Evolutionary conservation across 192 early-diverging fungal species (phyloP), one percentile per base, ranked within the genome.

Genomic region (Coemansia sp.): DNA sequence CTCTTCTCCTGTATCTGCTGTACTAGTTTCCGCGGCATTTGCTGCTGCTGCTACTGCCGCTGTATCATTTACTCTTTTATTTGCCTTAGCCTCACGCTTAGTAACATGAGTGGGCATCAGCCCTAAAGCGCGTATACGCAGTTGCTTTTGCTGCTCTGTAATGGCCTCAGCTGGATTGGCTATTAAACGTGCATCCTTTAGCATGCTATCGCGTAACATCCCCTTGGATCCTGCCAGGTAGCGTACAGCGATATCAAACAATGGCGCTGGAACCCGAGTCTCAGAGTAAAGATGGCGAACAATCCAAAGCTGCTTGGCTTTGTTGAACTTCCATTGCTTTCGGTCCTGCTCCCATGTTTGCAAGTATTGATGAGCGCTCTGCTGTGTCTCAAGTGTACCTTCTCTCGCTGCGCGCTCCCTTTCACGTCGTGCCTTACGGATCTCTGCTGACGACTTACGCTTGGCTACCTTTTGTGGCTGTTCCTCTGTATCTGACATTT

Each of bases 241-340:
- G 47, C 69, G 48, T 22, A 70, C 49, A 25, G 70, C 69, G 18
- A 67, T 58, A 22, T 62, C 60, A 50, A 79, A 79, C 7, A 65
- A 16, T 10, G 60, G 50, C 16, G 41, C 31, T 25, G 76, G 76
- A 9, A 79, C 47, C 7, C 54, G 62, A 16, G 60, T 34, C 23
- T 69, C 71, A 12, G 60, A 26, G 49, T 81, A 81, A n/a, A 81
- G 31, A 54, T 81, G 72, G 4, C 67, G 68, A 26, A 75, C 38
- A 8, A 81, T 30, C 78, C 78, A 81, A 27, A 71, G 61, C 32
- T 81, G 73, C 53, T 60, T 66, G n/a, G 72, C 69, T 48, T 74
- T 75, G 62, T 67, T 74, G 61, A 81, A 81, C 27, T 81, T 81
- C 78, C 78, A 81, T 2, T 56, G 12, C 0, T 8, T 44, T 5